Conservation (phyloP, 768 basidiomycete species). For the Grammothele lineata region DNA sequence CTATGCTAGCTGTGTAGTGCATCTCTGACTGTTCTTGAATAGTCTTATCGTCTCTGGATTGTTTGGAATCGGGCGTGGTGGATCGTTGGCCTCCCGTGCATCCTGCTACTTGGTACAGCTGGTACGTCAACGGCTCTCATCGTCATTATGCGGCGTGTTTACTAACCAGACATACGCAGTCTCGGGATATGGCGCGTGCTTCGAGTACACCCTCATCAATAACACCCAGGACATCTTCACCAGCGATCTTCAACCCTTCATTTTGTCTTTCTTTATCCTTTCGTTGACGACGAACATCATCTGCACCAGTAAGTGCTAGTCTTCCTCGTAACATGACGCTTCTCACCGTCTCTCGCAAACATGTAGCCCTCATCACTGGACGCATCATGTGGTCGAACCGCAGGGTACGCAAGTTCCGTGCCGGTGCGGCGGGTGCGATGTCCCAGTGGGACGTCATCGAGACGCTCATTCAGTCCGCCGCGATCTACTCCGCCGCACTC, state of each 20-base stretch:
- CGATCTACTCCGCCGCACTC: constrained; percentile 9
- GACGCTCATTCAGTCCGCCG: constrained; percentile 12
- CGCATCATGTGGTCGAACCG: constrained; percentile 4
- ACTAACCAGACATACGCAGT: not conserved
- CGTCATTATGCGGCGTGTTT: not conserved
- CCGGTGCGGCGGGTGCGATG: not conserved
- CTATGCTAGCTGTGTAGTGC: no score
- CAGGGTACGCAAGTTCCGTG: not conserved
- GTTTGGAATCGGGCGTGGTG: constrained; percentile 2
- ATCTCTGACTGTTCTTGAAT: no score
- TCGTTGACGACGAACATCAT: constrained; percentile 1
- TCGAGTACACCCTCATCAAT: not conserved
- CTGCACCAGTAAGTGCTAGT: constrained; percentile 2
- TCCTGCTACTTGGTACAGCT: constrained; percentile 2
- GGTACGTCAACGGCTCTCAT: not conserved
- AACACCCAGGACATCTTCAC: not conserved
- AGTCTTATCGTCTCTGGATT: constrained; percentile 10
- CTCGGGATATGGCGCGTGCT: not conserved
- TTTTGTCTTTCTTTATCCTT: constrained; percentile 1
- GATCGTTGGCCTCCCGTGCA: constrained; percentile 2
- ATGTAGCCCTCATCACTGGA: constrained; percentile 6
- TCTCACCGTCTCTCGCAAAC: not conserved
- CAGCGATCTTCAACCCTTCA: not conserved
- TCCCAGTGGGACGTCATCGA: constrained; percentile 7
- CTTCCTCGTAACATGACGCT: not conserved